Conservation (phyloP, 2,329 filamentous ascomycete genomes). For the Geoglossum cookeanum region DNA sequence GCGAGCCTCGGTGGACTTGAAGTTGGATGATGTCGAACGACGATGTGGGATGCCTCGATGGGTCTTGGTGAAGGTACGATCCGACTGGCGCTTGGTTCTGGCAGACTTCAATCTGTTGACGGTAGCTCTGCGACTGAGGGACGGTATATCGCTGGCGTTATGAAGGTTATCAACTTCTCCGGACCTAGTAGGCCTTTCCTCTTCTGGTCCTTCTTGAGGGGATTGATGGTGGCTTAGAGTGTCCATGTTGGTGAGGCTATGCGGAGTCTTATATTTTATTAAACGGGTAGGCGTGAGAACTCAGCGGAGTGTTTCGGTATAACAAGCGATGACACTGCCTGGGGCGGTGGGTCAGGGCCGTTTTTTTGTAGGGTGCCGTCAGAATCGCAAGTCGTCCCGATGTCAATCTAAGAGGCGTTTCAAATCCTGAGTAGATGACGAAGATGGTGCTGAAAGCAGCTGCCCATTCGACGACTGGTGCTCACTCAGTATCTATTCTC, state of each 20-base stretch:
- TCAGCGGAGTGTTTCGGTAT: neutral
- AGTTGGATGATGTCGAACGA: neutral
- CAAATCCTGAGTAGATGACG: conserved; percentile 1
- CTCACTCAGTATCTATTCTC: neutral
- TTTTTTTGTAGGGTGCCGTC: neutral
- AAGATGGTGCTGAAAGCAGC: neutral
- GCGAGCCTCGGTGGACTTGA: neutral
- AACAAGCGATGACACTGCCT: neutral
- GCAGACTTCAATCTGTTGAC: neutral
- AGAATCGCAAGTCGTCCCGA: conserved; percentile 1
- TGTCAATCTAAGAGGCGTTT: neutral
- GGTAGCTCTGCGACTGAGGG: neutral
- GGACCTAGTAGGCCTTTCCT: neutral
- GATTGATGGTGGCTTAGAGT: neutral
- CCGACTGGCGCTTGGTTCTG: neutral
- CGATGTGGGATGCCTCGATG: neutral
- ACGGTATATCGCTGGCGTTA: neutral
- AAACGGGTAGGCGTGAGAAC: neutral
- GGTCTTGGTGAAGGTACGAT: neutral
- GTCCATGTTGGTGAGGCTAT: conserved; percentile 2
- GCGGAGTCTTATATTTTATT: conserved; percentile 1
- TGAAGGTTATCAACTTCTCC: neutral
- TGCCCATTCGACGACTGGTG: neutral
- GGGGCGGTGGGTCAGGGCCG: neutral
- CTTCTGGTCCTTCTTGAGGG: neutral